Percentiles rank a stretch among this genome's conserved stretches.
These are phyloP conservation scores for Triticum urartu DNA, from an alignment of 176 grass and related monocot species.

Conservation along the genomic window DNA sequence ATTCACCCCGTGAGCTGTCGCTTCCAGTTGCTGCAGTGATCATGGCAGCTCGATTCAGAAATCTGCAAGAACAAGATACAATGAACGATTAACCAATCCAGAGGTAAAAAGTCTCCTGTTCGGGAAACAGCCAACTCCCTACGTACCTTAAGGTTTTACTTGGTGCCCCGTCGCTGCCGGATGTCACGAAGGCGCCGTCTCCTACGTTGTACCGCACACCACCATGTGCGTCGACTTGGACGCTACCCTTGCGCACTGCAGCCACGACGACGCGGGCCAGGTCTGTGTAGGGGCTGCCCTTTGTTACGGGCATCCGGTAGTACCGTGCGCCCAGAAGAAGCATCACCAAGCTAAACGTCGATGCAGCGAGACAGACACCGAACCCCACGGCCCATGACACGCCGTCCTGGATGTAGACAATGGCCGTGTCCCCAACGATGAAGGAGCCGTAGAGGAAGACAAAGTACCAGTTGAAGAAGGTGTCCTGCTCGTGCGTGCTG, in stretches of 20 bases:
- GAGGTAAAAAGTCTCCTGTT: neutral
- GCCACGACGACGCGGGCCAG: conserved; percentile 48
- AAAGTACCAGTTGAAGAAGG: conserved; percentile 79
- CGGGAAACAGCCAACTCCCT: too few relatives aligned
- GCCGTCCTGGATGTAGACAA: conserved; percentile 62
- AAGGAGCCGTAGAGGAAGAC: conserved; percentile 43
- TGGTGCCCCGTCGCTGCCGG: neutral
- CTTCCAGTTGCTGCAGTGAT: neutral
- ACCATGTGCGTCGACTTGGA: neutral
- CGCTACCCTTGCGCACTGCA: neutral
- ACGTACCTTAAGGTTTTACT: conserved; percentile 18
- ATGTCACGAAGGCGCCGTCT: neutral
- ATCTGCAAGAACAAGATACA: neutral
- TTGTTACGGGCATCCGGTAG: conserved; percentile 26
- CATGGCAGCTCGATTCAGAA: conserved; percentile 48
- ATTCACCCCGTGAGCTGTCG: neutral
- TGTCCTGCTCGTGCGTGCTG: conserved; percentile 25
- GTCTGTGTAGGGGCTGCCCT: conserved; percentile 63
- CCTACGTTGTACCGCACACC: conserved; percentile 22
- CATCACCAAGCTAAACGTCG: conserved; percentile 25
- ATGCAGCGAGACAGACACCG: neutral
- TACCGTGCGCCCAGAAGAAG: conserved; percentile 40
- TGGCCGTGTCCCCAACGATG: conserved; percentile 40
- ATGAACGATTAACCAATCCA: neutral
- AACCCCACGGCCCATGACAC: conserved; percentile 60